phyloP scores from a whole-genome alignment of 2,329 filamentous ascomycete genomes.

The Fusarium mundagurra region DNA sequence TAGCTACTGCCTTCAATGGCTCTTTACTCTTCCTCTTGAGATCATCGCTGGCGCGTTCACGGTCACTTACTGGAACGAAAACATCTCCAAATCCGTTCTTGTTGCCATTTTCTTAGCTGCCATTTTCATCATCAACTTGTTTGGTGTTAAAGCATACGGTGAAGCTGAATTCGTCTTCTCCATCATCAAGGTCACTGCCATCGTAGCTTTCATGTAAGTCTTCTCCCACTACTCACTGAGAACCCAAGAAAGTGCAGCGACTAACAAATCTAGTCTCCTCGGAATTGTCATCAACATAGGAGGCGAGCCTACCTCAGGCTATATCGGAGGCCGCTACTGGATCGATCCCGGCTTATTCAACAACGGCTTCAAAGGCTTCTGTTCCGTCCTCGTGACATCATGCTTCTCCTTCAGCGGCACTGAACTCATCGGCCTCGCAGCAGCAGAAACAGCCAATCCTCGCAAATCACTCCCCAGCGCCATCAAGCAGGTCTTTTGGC shows the following conservation, averaged over 20 bases:
- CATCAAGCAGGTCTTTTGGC: slow-evolving; percentile 96
- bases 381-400: slow-evolving; percentile 78
- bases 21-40: slow-evolving; percentile 83
- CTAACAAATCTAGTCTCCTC: slow-evolving; percentile 66
- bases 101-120: slow-evolving; percentile 82
- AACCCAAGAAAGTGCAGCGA: rapidly evolving
- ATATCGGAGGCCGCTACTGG: slow-evolving; percentile 85
- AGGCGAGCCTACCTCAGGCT: slow-evolving; percentile 75
- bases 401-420: slow-evolving; percentile 81
- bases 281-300: slow-evolving; percentile 87
- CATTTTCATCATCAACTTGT: slow-evolving; percentile 85
- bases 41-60: slow-evolving; percentile 88
- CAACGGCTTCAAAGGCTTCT: slow-evolving; percentile 83
- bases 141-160: slow-evolving; percentile 89
- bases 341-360: slow-evolving; percentile 81
- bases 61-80: slow-evolving; percentile 79
- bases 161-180: slow-evolving; percentile 91
- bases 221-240: rapidly evolving
- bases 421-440: slow-evolving; percentile 78
- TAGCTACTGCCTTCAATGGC: slow-evolving; percentile 88
- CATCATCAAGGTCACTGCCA: slow-evolving; percentile 84
- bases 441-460: slow-evolving; percentile 81
- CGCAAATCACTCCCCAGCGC: slow-evolving; percentile 84
- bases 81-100: slow-evolving; percentile 75
- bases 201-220: slow-evolving; percentile 87